A percentile compares a stretch with the other conserved stretches of the same genome.
Conservation (phyloP, 2,329 filamentous ascomycete species). For the Calycina marina region DNA sequence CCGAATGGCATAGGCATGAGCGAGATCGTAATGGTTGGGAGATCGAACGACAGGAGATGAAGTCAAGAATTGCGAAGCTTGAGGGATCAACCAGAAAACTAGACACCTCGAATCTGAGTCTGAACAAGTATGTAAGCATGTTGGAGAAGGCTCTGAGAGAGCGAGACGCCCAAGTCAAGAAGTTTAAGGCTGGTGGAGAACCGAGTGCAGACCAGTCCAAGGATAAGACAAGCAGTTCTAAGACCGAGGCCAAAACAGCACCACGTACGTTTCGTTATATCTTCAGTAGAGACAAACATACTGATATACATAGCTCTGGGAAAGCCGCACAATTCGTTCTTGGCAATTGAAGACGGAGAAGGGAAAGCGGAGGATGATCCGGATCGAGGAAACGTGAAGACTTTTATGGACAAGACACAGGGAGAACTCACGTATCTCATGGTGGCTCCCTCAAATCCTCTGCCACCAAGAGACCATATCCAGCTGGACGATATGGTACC, state of each 20-base stretch:
- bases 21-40: conserved; percentile 97
- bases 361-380: conserved; percentile 18
- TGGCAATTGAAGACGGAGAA: conserved; percentile 32
- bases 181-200: conserved; percentile 29
- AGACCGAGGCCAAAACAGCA: no score
- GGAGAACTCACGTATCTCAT: conserved; percentile 54
- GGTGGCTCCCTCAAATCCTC: conserved; percentile 50
- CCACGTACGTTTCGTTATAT: conserved; percentile 32
- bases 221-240: conserved; percentile 36
- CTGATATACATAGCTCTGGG: conserved; percentile 10
- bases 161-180: conserved; percentile 58
- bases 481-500: conserved; percentile 38
- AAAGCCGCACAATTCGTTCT: conserved; percentile 22
- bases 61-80: conserved; percentile 84
- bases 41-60: conserved; percentile 98
- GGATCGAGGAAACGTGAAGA: conserved; percentile 39
- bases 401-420: conserved; percentile 49
- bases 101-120: conserved; percentile 74
- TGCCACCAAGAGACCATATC: conserved; percentile 48
- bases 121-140: conserved; percentile 82
- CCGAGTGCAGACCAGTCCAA: conserved; percentile 25
- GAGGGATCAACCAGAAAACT: conserved; percentile 80
- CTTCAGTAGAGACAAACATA: no score
- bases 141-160: conserved; percentile 79
- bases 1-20: conserved; percentile 97